Conservation (phyloP, 495 filamentous ascomycete species). For the Trichoderma orchidacearum region DNA sequence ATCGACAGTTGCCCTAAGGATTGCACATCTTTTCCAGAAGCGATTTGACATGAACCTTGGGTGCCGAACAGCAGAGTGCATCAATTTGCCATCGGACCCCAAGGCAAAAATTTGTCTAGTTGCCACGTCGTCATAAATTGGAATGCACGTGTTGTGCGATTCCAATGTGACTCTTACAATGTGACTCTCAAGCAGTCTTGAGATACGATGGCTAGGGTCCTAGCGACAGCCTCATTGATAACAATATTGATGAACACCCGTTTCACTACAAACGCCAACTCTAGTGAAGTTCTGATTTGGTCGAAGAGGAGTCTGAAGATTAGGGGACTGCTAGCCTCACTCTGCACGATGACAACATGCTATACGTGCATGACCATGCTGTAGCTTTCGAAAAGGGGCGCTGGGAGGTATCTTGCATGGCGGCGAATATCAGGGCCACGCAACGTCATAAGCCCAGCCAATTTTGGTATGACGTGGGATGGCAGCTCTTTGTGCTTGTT, state of each 20-base stretch:
- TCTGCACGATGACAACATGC: too few species aligned
- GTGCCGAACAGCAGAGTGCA: neutral
- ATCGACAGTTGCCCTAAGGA: too few species aligned
- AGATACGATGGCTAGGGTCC: neutral
- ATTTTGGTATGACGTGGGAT: neutral
- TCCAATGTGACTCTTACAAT: neutral
- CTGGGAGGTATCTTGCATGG: neutral
- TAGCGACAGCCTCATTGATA: neutral
- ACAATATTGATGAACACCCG: too few species aligned
- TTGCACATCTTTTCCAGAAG: too few species aligned
- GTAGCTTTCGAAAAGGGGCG: too few species aligned
- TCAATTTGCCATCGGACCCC: neutral
- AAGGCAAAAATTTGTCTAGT: neutral
- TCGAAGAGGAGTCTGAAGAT: too few species aligned
- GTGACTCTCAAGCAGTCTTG: neutral
- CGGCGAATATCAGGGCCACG: neutral
- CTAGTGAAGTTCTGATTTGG: too few species aligned
- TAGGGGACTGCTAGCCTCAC: too few species aligned
- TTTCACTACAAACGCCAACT: too few species aligned
- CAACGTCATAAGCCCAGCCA: neutral
- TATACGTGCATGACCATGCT: too few species aligned
- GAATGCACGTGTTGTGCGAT: neutral
- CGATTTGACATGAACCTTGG: too few species aligned
- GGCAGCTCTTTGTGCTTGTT: neutral
- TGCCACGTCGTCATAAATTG: neutral